Evolutionary conservation across 192 early-diverging fungal genomes (phyloP).

Genomic region (Phycomyces nitens): DNA sequence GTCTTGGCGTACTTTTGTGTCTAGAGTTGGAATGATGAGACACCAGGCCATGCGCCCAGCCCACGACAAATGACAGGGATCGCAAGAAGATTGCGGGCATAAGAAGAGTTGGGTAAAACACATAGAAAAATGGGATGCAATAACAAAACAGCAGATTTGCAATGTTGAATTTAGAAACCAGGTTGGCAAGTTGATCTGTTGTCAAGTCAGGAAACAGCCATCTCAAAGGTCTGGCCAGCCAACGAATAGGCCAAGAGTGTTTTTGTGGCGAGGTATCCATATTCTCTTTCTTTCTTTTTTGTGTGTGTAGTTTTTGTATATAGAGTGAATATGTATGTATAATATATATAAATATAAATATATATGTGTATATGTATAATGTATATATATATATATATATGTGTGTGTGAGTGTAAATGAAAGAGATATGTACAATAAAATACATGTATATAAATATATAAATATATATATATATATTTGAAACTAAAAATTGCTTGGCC

Average conservation of each 20-base stretch:
- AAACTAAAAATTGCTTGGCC: too few species aligned
- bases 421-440: background rate
- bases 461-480: background rate
- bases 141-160: slow-evolving; percentile 36
- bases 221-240: background rate
- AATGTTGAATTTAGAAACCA: slow-evolving; percentile 34
- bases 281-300: too few species aligned
- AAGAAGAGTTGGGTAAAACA: slow-evolving; percentile 35
- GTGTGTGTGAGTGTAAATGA: too few species aligned
- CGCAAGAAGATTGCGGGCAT: slow-evolving; percentile 38
- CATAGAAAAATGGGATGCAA: slow-evolving; percentile 38
- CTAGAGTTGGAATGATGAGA: slow-evolving; percentile 10
- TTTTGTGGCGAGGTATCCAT: background rate
- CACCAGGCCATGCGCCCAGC: slow-evolving; percentile 15
- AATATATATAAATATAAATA: too few species aligned
- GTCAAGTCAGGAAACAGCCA: slow-evolving; percentile 8
- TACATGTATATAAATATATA: background rate
- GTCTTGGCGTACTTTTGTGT: background rate
- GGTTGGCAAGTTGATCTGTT: background rate
- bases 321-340: too few species aligned
- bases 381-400: background rate
- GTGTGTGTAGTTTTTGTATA: too few species aligned
- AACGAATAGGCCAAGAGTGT: background rate
- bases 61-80: slow-evolving; percentile 30
- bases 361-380: too few species aligned